phyloP scores from a whole-genome alignment of 2,329 filamentous ascomycete genomes.

The Graphiopsis chlorocephala region DNA sequence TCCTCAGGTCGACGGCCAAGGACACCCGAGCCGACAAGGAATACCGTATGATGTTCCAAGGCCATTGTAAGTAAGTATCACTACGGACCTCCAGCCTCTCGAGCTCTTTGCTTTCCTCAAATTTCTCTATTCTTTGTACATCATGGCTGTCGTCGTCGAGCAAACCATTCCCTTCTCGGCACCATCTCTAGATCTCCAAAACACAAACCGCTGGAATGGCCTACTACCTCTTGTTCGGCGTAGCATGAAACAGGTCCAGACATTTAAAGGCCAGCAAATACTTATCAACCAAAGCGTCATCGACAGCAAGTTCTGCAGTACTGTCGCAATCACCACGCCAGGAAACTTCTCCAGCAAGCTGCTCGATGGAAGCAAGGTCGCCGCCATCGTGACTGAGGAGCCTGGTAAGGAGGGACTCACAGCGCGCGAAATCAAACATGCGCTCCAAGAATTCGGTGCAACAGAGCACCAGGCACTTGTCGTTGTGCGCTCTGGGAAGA shows the following conservation, averaged over 20 bases:
- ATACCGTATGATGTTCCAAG: conserved; percentile 2
- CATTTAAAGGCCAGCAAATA: conserved; percentile 30
- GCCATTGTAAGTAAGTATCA: conserved; percentile 1
- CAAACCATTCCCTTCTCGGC: conserved; percentile 35
- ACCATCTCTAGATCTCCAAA: conserved; percentile 30
- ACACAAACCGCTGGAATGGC: conserved; percentile 32
- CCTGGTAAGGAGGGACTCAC: conserved; percentile 28
- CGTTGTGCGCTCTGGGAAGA: conserved; percentile 28
- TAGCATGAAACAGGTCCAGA: conserved; percentile 28
- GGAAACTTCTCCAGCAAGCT: conserved; percentile 37
- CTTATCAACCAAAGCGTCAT: conserved; percentile 32
- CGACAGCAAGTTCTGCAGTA: conserved; percentile 27
- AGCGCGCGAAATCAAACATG: conserved; percentile 28
- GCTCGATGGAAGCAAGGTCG: conserved; percentile 33
- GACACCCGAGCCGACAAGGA: not conserved
- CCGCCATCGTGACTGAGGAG: conserved; percentile 31
- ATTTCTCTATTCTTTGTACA: not conserved
- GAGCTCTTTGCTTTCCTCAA: not conserved
- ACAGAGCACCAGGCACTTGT: conserved; percentile 29
- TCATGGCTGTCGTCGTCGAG: conserved; percentile 37
- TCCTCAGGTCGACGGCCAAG: conserved; percentile 5
- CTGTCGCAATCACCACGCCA: conserved; percentile 29
- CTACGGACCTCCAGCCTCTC: not conserved
- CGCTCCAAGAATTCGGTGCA: conserved; percentile 26
- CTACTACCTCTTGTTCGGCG: conserved; percentile 36